Base-by-base conservation (phyloP, 192 early-diverging fungal species). In the Jimgerdemannia lactiflua region DNA sequence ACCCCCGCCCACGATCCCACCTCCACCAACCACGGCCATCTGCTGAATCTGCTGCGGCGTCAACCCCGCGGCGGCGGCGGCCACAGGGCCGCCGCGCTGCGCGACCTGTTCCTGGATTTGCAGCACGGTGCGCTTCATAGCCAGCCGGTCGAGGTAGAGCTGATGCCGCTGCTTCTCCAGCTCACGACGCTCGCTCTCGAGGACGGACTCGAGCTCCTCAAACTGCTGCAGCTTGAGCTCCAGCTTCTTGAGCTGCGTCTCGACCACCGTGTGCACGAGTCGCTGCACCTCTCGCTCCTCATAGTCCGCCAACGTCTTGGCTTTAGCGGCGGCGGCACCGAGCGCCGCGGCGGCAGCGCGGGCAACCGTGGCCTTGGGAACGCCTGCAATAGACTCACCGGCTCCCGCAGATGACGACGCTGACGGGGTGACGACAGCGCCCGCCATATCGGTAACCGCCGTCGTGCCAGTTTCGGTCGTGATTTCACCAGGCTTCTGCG, bases 151-250 rank as follows among this genome's bases (percentile, higher is more conserved):
- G 41, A 82, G 67, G 74, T 86, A 91, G 19, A 94, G 77, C 42
- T 81, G 76, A 44, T 91, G 85, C 20, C 89, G 85, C 78, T 93
- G 90, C 10, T 82, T 74, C 71, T 92, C 93, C 9, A 99, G 79
- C 19, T 96, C 93, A 71, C 87, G 85, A 77, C 93, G 84, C 83
- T 99, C 97, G n/a, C 86, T 85, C 70, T 98, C 97, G 11, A 99
- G 79, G 3, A 96, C 84, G 18, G 83, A 85, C 80, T 98, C 98
- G 70, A 99, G 77, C 78, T 97, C 94, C 64, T 97, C 91, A 79
- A 99, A 96, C 80, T 98, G 95, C 74, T 87, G 82, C 89, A 99
- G 89, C 81, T 99, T 99, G 39, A 95, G 86, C 73, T 96, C 93
- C 70, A 99, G 74, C 80, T 98, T 97, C 79, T 89, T 88, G 70